Evolutionary conservation across 1,284 basidiomycete species (phyloP).

Genomic region (Malassezia caprae): DNA sequence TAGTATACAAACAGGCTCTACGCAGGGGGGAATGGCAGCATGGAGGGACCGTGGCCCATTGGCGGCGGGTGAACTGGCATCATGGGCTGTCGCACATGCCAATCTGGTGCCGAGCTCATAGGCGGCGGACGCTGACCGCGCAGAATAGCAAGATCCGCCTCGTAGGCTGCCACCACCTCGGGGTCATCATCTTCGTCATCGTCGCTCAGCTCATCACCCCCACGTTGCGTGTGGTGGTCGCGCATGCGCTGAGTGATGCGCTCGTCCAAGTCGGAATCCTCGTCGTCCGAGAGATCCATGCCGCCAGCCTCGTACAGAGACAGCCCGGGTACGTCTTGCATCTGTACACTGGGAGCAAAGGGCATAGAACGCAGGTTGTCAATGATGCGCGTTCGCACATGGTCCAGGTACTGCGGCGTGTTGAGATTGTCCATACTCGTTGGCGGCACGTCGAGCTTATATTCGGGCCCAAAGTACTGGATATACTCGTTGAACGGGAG

Average conservation of each 20-base stretch:
- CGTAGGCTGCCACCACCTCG: not conserved
- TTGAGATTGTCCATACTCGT: slow-evolving; percentile 96
- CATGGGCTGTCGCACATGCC: slow-evolving; percentile 2
- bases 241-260: slow-evolving; percentile 39
- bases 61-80: slow-evolving; percentile 3
- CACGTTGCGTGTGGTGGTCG: slow-evolving; percentile 35
- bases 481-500: slow-evolving; percentile 92
- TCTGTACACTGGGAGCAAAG: slow-evolving; percentile 73
- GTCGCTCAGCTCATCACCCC: slow-evolving; percentile 40
- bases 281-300: slow-evolving; percentile 32
- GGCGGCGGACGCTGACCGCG: not conserved
- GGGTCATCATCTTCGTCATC: slow-evolving; percentile 20
- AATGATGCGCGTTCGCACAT: slow-evolving; percentile 63
- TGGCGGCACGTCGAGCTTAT: slow-evolving; percentile 76
- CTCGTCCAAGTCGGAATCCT: slow-evolving; percentile 49
- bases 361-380: slow-evolving; percentile 68
- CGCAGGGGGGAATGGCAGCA: slow-evolving; percentile 14
- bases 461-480: slow-evolving; percentile 94
- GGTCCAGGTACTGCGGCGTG: slow-evolving; percentile 69
- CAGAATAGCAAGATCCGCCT: slow-evolving; percentile 13
- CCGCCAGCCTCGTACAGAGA: slow-evolving; percentile 56
- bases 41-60: not conserved
- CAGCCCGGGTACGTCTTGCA: slow-evolving; percentile 66
- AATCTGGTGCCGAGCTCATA: slow-evolving; percentile 3
- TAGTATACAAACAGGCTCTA: slow-evolving; percentile 1